Base-by-base conservation (phyloP, 257 asterid species). In the Catharanthus roseus region DNA sequence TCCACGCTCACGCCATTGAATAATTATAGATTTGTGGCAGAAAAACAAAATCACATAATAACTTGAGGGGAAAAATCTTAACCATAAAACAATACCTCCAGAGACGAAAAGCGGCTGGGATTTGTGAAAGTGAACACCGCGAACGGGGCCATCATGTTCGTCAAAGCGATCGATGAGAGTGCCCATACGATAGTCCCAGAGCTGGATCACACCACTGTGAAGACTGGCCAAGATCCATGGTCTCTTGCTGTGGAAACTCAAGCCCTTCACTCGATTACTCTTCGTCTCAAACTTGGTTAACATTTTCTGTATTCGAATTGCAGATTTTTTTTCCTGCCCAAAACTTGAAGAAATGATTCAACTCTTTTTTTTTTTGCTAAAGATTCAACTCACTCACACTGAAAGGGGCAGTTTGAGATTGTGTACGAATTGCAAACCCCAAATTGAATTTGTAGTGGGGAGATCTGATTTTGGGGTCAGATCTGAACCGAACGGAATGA, bases 181-280 rank as follows among this genome's bases (percentile, higher is more conserved):
- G 75, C 97, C 99, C 97, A 95, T 95, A 45, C 99, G 96, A 53
- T 95, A 91, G 68, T 95, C 99, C 99, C 97, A 95, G 24, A 95
- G 87, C 88, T 95, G 99, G 87, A 95, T 87, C 78, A 91, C 99
- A 71, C 97, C 97, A 75, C 97, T 91, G 89, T 91, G 99, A 42
- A 95, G 95, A 82, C 97, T 91, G 71, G 97, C 97, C 86, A 91
- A 74, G 97, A 95, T 95, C 99, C 99, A 91, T 79, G 99, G 97
- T 72, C 99, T 77, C 88, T 86, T 95, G 88, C 86, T 81, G 42
- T 95, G 99, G 75, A 95, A 95, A 73, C 97, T 91, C 85, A 95
- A 71, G 0, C 99, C 99, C 74, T 95, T 95, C 78, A 95, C 99
- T 83, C 99, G 74, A 81, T 89, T 95, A 75, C 99, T 95, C 93